Evolutionary conservation across 331 rosid genomes (phyloP).

Genomic region (Rosa hybrid): DNA sequence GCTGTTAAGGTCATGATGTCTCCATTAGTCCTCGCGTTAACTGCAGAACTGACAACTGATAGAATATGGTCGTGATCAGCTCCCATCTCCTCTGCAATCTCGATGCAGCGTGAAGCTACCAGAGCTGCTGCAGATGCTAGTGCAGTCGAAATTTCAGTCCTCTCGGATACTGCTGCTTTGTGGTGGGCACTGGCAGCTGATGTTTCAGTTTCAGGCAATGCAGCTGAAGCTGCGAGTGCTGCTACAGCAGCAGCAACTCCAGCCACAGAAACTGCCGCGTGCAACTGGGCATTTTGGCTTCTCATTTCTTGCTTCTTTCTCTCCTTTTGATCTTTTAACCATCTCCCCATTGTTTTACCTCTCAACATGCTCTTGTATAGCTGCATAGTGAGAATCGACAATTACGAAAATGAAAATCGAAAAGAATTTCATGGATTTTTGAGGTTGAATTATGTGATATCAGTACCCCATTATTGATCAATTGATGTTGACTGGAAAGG

Average conservation of each 20-base stretch:
- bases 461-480: constrained; percentile 77
- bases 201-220: constrained; percentile 52
- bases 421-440: neutral
- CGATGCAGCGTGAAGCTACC: constrained; percentile 97
- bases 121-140: constrained; percentile 90
- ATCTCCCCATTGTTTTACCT: constrained; percentile 76
- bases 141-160: constrained; percentile 54
- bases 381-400: constrained; percentile 43
- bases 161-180: constrained; percentile 36
- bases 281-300: constrained; percentile 86
- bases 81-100: constrained; percentile 96
- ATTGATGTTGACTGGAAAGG: constrained; percentile 70
- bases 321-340: constrained; percentile 92
- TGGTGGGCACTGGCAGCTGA: constrained; percentile 33
- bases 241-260: constrained; percentile 97
- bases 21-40: constrained; percentile 82
- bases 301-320: constrained; percentile 93
- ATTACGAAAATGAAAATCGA: neutral
- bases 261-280: constrained; percentile 88
- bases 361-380: constrained; percentile 71
- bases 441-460: constrained; percentile 25
- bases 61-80: constrained; percentile 75
- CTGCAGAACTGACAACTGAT: constrained; percentile 76
- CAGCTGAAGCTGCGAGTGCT: constrained; percentile 67
- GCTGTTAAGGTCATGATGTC: constrained; percentile 94